Conservation (phyloP, 1,139 yeast genomes). For the Dujonia santamariae region DNA sequence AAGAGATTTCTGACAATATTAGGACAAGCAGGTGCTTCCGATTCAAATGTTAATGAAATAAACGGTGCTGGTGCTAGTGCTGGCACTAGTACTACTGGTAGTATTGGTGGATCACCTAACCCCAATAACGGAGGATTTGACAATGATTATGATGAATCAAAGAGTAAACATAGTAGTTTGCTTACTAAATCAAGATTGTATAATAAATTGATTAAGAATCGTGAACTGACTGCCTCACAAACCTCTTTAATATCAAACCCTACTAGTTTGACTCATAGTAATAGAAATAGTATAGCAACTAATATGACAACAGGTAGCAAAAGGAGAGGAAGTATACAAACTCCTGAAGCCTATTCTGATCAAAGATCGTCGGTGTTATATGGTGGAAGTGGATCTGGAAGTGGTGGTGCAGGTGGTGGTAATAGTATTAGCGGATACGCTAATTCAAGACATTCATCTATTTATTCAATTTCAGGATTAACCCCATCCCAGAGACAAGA, state of each 20-base stretch:
- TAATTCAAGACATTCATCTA: constrained; percentile 4
- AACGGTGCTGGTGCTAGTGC: too few relatives aligned
- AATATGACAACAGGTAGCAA: constrained; percentile 20
- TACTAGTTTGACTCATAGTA: constrained; percentile 17
- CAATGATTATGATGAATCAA: constrained; percentile 16
- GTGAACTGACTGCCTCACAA: constrained; percentile 36
- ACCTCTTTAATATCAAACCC: constrained; percentile 24
- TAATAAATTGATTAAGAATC: constrained; percentile 34
- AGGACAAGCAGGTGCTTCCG: not conserved
- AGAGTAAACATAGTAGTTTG: constrained; percentile 26
- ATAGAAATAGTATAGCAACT: constrained; percentile 25
- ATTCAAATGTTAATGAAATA: not conserved
- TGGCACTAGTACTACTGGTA: too few relatives aligned
- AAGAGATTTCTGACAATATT: constrained; percentile 8
- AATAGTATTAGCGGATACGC: not conserved
- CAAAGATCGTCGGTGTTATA: constrained; percentile 4
- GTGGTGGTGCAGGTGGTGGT: not conserved
- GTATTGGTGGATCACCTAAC: not conserved
- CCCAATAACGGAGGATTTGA: not conserved
- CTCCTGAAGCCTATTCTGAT: constrained; percentile 4
- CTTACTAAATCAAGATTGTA: constrained; percentile 38
- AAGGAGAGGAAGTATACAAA: constrained; percentile 20
- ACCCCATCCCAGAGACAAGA: constrained; percentile 27
- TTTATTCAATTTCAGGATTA: constrained; percentile 12
- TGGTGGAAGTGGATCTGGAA: constrained; percentile 1